Evolutionary conservation across 2,329 filamentous ascomycete genomes (phyloP), one percentile per base, ranked within the genome.

Genomic region (Calonectria ilicicola): DNA sequence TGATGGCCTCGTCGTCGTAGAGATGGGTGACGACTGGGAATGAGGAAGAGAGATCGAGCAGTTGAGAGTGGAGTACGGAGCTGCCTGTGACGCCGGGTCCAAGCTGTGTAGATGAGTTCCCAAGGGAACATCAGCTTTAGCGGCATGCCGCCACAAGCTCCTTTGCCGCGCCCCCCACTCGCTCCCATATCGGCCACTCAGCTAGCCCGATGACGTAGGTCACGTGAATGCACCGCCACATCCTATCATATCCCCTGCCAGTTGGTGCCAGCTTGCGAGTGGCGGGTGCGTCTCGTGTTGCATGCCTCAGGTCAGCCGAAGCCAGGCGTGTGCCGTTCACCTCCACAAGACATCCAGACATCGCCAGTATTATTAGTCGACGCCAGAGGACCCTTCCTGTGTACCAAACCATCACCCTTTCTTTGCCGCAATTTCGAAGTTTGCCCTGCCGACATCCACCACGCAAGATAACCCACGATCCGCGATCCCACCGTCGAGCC

Each of bases 201-300:
- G 10, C n/a, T 38, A 5, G n/a, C 2, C 17, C 32, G 46, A 70
- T 74, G 67, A 74, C 68, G 63, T 67, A 29, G 38, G 32, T 76
- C 74, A 79, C 76, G 80, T 80, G 82, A 80, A 56, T 58, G 69
- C 76, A 82, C 81, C 75, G 82, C 81, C 82, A 81, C 79, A 78
- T 5, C 35, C 38, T 32, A 3, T 32, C 51, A 21, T 42, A 49
- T 47, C 21, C 44, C 32, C 49, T n/a, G 46, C 62, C 23, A 60
- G 72, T 62, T 69, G 38, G 35, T 12, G 21, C 35, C 42, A 67
- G 72, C 66, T 72, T 77, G 78, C 75, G 73, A 51, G 10, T 63
- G 53, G 58, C 53, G 66, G 44, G 27, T 62, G 67, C 70, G 72
- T 80, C 76, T 74, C 72, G 75, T 80, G 76, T 78, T 74, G 74